A percentile compares a stretch with the other conserved stretches of the same genome.
Evolutionary conservation across 140 eudicot species (phyloP).

Genomic region (Erigeron philadelphicus): DNA sequence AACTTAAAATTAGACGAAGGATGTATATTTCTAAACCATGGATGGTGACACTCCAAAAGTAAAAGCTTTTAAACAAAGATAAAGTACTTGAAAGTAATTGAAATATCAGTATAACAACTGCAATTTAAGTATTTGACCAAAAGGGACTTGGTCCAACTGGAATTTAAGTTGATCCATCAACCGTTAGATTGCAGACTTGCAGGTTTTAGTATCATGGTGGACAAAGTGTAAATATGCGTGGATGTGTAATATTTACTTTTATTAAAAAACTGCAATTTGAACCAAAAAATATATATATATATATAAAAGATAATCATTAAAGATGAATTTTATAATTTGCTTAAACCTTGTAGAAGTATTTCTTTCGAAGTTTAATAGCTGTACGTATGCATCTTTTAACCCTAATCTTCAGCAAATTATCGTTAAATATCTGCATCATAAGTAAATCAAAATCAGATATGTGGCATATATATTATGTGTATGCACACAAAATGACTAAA

Average conservation of each 20-base stretch:
- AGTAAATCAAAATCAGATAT: slow-evolving; percentile 15
- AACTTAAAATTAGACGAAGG: slow-evolving; percentile 17
- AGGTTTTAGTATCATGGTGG: too few relatives aligned
- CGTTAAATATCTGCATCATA: slow-evolving; percentile 85
- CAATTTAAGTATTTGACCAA: background rate
- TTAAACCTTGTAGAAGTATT: slow-evolving; percentile 83
- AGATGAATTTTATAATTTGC: slow-evolving; percentile 15
- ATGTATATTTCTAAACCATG: slow-evolving; percentile 9
- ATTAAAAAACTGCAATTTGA: background rate
- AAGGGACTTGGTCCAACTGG: too few relatives aligned
- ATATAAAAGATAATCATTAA: background rate
- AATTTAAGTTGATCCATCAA: too few relatives aligned
- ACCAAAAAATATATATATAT: slow-evolving; percentile 7
- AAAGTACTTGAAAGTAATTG: background rate
- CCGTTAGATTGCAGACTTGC: too few relatives aligned
- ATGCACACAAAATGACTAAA: slow-evolving; percentile 8
- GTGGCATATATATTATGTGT: slow-evolving; percentile 6
- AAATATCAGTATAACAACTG: slow-evolving; percentile 13
- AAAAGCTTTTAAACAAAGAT: slow-evolving; percentile 3
- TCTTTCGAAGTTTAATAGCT: slow-evolving; percentile 90
- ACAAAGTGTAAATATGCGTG: too few relatives aligned
- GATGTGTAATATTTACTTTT: too few relatives aligned
- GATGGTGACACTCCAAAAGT: slow-evolving; percentile 13
- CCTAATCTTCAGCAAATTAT: slow-evolving; percentile 81
- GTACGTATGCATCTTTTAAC: slow-evolving; percentile 86